Evolutionary conservation across 768 basidiomycete species (phyloP).

Genomic region (Tricholoma bakamatsutake): DNA sequence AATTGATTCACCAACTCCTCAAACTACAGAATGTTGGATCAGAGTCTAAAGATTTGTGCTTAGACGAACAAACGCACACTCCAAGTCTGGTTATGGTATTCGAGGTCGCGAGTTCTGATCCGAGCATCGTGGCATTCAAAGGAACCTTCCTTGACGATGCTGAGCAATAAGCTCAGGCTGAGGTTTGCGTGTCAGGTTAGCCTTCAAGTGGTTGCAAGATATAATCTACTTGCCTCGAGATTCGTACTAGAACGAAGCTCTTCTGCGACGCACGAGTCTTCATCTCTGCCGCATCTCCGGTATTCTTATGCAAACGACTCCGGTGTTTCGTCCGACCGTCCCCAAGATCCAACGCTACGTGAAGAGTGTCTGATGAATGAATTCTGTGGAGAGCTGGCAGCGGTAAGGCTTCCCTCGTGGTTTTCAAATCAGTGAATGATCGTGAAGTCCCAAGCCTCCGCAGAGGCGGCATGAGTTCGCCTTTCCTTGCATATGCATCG

Average conservation of each 20-base stretch:
- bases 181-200: not conserved
- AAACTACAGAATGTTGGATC: conserved; percentile 39
- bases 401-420: conserved; percentile 23
- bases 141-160: conserved; percentile 78
- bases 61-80: conserved; percentile 47
- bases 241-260: conserved; percentile 73
- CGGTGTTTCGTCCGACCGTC: conserved; percentile 11
- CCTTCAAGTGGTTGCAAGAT: conserved; percentile 14
- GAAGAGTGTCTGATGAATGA: conserved; percentile 34
- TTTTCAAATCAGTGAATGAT: conserved; percentile 66
- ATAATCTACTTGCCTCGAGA: conserved; percentile 50
- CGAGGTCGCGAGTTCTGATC: conserved; percentile 74
- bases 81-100: conserved; percentile 79
- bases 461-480: conserved; percentile 31
- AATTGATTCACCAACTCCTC: conserved; percentile 78
- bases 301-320: conserved; percentile 18
- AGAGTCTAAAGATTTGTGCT: not conserved
- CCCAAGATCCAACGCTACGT: conserved; percentile 7
- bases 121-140: conserved; percentile 77
- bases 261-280: conserved; percentile 75
- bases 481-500: conserved; percentile 3
- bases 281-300: conserved; percentile 74
- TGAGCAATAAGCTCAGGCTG: conserved; percentile 68
- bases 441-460: conserved; percentile 54
- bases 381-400: conserved; percentile 29